Conservation (phyloP, 345 rosid species). For the Citrus cavaleriei region DNA sequence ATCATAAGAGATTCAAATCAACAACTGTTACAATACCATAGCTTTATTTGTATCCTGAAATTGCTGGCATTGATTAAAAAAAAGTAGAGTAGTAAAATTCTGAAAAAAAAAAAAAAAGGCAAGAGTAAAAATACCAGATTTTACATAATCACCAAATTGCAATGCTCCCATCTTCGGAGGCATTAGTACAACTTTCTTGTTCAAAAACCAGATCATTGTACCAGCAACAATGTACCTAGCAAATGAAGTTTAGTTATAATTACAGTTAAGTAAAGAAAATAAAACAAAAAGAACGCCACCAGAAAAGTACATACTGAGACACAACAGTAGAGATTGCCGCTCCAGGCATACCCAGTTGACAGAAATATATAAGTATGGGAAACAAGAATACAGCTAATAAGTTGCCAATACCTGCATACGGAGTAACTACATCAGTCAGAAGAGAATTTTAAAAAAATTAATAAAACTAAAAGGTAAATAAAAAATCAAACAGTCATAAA, state of each 20-base stretch:
- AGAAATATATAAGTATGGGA: slow-evolving; percentile 68
- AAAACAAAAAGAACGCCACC: slow-evolving; percentile 5
- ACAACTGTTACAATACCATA: not conserved
- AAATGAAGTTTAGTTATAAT: slow-evolving; percentile 3
- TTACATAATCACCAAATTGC: slow-evolving; percentile 81
- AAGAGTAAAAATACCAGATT: slow-evolving; percentile 60
- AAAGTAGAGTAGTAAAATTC: not conserved
- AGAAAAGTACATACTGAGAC: slow-evolving; percentile 68
- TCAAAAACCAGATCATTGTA: slow-evolving; percentile 61
- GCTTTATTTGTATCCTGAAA: not conserved
- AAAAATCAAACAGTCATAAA: not conserved
- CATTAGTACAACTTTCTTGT: slow-evolving; percentile 70
- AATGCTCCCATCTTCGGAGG: slow-evolving; percentile 75
- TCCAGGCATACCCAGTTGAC: slow-evolving; percentile 78
- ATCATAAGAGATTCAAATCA: not conserved
- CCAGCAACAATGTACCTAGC: slow-evolving; percentile 70
- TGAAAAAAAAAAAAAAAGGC: not conserved
- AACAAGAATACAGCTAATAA: slow-evolving; percentile 58
- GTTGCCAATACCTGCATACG: slow-evolving; percentile 73
- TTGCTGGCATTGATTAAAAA: not conserved
- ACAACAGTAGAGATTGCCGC: slow-evolving; percentile 85
- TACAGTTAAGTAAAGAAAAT: not conserved
- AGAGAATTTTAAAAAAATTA: not conserved
- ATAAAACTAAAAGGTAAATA: not conserved
- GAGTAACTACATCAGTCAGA: slow-evolving; percentile 17